Conservation (phyloP, 163 green algal genomes). For the Coccomyxa subellipsoidea region DNA sequence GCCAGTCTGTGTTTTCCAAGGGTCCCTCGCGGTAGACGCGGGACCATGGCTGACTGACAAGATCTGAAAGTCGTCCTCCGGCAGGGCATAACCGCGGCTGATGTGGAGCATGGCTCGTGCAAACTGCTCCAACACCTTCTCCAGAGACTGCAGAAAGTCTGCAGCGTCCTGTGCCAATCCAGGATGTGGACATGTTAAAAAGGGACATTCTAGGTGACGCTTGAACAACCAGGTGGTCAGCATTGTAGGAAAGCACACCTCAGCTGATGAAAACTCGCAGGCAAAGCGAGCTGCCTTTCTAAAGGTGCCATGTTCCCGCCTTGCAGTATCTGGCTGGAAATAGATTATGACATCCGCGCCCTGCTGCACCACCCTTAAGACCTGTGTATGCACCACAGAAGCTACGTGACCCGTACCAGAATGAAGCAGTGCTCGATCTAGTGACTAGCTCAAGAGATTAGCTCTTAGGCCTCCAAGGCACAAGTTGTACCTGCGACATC, state of each 20-base stretch:
- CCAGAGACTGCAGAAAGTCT: neutral
- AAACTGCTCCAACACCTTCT: neutral
- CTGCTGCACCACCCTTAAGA: neutral
- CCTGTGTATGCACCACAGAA: neutral
- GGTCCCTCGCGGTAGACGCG: neutral
- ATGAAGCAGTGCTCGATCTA: no score
- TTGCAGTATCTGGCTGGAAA: neutral
- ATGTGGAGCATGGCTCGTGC: constrained; percentile 4
- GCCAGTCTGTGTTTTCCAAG: neutral
- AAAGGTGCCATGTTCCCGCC: neutral
- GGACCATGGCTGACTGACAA: neutral
- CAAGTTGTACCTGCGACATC: neutral
- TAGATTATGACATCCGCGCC: neutral
- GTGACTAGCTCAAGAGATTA: no score
- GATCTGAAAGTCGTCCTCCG: neutral
- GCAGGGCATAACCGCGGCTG: neutral
- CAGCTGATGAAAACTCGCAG: neutral
- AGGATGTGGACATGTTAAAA: no score
- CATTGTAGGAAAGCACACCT: neutral
- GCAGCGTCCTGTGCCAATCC: neutral
- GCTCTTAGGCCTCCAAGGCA: no score
- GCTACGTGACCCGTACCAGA: no score
- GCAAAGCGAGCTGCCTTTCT: neutral
- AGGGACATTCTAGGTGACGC: neutral
- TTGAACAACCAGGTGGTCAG: neutral